Evolutionary conservation across 371 early-diverging fungal genomes (phyloP).

Genomic region (Apophysomyces sp.): DNA sequence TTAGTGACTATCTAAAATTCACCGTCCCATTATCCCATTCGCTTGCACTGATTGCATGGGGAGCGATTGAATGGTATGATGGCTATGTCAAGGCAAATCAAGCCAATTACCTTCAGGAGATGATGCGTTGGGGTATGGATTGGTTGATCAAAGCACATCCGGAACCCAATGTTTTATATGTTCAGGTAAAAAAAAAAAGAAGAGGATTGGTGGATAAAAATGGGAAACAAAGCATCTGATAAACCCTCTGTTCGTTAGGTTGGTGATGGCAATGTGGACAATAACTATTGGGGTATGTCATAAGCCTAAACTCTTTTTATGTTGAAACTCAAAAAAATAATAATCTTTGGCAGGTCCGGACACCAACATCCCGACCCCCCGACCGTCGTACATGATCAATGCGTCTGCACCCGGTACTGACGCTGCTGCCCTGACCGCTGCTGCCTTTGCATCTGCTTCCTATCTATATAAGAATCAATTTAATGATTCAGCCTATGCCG

Average conservation of each 20-base stretch:
- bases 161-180: conserved; percentile 37
- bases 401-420: conserved; percentile 54
- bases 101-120: conserved; percentile 41
- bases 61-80: conserved; percentile 55
- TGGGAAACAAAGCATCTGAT: not conserved
- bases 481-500: conserved; percentile 51
- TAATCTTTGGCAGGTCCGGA: conserved; percentile 32
- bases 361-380: conserved; percentile 52
- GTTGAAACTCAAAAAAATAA: not conserved
- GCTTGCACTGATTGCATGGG: conserved; percentile 55
- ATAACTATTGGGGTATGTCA: conserved; percentile 45
- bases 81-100: conserved; percentile 58
- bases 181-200: conserved; percentile 18
- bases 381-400: conserved; percentile 54
- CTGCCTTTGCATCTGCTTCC: conserved; percentile 63
- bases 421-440: conserved; percentile 57
- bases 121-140: conserved; percentile 66
- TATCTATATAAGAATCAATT: conserved; percentile 51
- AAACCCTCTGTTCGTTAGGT: conserved; percentile 11
- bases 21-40: conserved; percentile 58
- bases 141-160: conserved; percentile 61
- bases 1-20: conserved; percentile 65
- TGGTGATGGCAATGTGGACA: conserved; percentile 32
- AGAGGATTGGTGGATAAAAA: not conserved
- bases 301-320: not conserved